phyloP scores from a whole-genome alignment of 805 yeast species.

The Candida orba region DNA sequence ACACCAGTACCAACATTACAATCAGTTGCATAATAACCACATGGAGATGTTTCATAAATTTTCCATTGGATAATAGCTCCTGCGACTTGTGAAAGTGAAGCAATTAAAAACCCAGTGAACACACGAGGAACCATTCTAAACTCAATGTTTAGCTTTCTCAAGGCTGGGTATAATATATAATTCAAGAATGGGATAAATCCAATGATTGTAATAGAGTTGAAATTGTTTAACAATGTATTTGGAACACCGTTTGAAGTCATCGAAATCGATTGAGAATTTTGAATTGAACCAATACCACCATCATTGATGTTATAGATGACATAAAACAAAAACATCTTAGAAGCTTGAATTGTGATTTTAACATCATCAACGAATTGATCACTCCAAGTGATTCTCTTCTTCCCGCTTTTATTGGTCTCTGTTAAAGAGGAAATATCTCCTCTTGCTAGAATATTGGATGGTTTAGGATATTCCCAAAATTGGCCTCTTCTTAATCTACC shows the following conservation, averaged over 20 bases:
- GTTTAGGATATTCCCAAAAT: conserved; percentile 53
- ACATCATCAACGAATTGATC: conserved; percentile 71
- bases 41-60: conserved; percentile 65
- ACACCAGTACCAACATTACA: conserved; percentile 31
- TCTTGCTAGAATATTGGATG: conserved; percentile 40
- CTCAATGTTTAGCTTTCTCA: conserved; percentile 40
- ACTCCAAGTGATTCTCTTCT: conserved; percentile 37
- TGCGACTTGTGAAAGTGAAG: conserved; percentile 27
- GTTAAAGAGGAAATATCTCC: conserved; percentile 22
- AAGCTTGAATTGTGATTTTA: conserved; percentile 53
- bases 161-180: conserved; percentile 42
- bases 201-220: conserved; percentile 67
- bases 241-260: conserved; percentile 72
- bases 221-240: conserved; percentile 68
- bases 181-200: conserved; percentile 71
- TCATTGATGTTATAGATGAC: conserved; percentile 69
- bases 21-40: conserved; percentile 51
- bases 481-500: conserved; percentile 31
- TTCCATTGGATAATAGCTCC: conserved; percentile 60
- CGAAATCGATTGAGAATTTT: conserved; percentile 49
- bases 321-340: conserved; percentile 62
- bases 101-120: conserved; percentile 60
- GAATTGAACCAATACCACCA: conserved; percentile 46
- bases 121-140: conserved; percentile 68
- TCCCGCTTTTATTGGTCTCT: conserved; percentile 15